A percentile compares a stretch with the other conserved stretches of the same genome.
These are phyloP conservation scores for Erucastrum elatum DNA, from an alignment of 345 rosid species.

Conservation along the genomic window DNA sequence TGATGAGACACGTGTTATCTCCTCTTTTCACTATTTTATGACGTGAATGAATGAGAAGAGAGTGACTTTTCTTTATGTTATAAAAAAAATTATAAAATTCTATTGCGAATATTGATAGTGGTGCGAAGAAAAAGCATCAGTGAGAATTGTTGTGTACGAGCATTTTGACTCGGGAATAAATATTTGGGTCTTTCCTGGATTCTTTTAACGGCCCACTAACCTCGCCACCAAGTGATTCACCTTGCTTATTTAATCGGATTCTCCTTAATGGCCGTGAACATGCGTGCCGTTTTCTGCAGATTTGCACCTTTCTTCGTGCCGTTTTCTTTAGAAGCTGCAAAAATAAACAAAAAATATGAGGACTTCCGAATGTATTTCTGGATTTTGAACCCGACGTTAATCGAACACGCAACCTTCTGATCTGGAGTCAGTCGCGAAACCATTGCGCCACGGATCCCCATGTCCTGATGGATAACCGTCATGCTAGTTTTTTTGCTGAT, in stretches of 20 bases:
- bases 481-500: too few species aligned
- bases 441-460: conserved; percentile 98
- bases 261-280: too few species aligned
- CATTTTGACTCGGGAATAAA: conserved; percentile 24
- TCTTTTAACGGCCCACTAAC: neutral
- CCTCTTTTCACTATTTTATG: too few species aligned
- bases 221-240: too few species aligned
- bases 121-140: conserved; percentile 8
- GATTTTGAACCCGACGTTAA: conserved; percentile 84
- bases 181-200: conserved; percentile 20
- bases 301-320: too few species aligned
- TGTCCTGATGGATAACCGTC: accelerated
- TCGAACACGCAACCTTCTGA: conserved; percentile 99
- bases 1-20: too few species aligned
- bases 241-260: too few species aligned
- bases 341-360: neutral
- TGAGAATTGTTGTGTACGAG: conserved; percentile 11
- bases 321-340: too few species aligned
- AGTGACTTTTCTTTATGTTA: too few species aligned
- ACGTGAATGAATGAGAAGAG: too few species aligned
- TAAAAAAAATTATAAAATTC: neutral
- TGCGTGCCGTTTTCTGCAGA: too few species aligned
- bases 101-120: conserved; percentile 19
- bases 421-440: conserved; percentile 99
- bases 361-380: neutral